phyloP scores from a whole-genome alignment of 495 filamentous ascomycete species.

The Talaromyces thailandensis region DNA sequence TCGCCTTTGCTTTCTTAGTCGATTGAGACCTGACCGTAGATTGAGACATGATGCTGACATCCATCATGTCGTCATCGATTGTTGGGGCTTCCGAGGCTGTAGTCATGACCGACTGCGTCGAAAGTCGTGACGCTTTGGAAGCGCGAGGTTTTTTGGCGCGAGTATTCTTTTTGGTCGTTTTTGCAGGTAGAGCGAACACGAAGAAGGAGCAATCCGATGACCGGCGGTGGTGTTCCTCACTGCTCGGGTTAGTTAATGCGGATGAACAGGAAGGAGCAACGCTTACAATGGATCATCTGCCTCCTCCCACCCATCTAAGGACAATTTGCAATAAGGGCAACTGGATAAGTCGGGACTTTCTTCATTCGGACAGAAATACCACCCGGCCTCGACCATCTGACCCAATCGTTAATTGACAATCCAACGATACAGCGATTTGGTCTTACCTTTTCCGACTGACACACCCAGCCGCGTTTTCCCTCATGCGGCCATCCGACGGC shows the following conservation, averaged over 20 bases:
- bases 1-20: constrained; percentile 45
- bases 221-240: constrained; percentile 78
- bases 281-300: constrained; percentile 78
- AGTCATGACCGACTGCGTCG: constrained; percentile 55
- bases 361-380: constrained; percentile 78
- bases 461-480: constrained; percentile 75
- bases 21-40: constrained; percentile 8
- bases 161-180: constrained; percentile 42
- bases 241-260: constrained; percentile 30
- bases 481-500: constrained; percentile 76
- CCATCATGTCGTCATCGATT: constrained; percentile 46
- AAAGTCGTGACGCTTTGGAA: constrained; percentile 65
- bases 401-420: constrained; percentile 8
- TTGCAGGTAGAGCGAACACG: constrained; percentile 32
- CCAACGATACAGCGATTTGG: background rate
- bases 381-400: constrained; percentile 85
- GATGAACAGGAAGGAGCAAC: constrained; percentile 8
- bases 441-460: constrained; percentile 73
- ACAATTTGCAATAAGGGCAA: constrained; percentile 80
- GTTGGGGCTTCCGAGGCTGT: constrained; percentile 44
- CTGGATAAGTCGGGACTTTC: constrained; percentile 77
- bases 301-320: constrained; percentile 85
- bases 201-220: constrained; percentile 81
- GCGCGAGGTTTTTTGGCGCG: constrained; percentile 45
- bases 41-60: constrained; percentile 58